Conservation (phyloP, 768 basidiomycete genomes). For the Dentipellis fragilis region DNA sequence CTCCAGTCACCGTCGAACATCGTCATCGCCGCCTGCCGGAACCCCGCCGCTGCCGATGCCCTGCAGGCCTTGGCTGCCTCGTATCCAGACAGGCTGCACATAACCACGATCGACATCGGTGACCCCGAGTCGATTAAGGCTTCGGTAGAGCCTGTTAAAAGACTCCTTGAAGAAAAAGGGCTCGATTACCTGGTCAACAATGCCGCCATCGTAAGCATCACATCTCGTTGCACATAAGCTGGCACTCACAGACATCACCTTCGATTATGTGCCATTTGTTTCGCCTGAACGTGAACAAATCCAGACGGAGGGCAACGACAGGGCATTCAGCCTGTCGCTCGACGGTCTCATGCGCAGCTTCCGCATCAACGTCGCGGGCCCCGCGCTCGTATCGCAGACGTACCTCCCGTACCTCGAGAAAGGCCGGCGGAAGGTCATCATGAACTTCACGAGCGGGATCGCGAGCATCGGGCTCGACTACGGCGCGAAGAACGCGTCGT, state of each 20-base stretch:
- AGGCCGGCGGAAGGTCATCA: constrained; percentile 22
- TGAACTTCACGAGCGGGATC: constrained; percentile 24
- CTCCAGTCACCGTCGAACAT: constrained; percentile 14
- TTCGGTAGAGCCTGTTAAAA: constrained; percentile 17
- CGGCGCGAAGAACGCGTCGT: constrained; percentile 21
- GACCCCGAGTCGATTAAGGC: constrained; percentile 18
- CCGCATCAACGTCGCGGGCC: constrained; percentile 24
- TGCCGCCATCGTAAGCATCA: constrained; percentile 23
- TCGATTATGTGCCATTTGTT: not conserved
- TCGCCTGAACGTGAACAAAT: not conserved
- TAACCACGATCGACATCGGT: constrained; percentile 23
- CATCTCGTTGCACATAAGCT: not conserved
- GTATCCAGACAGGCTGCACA: constrained; percentile 22
- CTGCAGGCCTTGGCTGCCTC: constrained; percentile 15
- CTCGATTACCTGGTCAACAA: constrained; percentile 32
- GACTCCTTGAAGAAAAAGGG: constrained; percentile 19
- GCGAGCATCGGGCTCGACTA: constrained; percentile 23
- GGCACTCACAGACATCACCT: not conserved
- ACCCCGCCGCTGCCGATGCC: constrained; percentile 14
- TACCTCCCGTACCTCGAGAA: constrained; percentile 26
- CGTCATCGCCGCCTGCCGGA: constrained; percentile 24
- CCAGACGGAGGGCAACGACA: constrained; percentile 18
- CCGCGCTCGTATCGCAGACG: constrained; percentile 23
- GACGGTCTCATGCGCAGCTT: constrained; percentile 17
- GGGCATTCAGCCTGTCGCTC: constrained; percentile 18